Percentiles rank a stretch among this genome's conserved stretches.
phyloP scores from a whole-genome alignment of 306 rosid genomes.

The Sophora flavescens region DNA sequence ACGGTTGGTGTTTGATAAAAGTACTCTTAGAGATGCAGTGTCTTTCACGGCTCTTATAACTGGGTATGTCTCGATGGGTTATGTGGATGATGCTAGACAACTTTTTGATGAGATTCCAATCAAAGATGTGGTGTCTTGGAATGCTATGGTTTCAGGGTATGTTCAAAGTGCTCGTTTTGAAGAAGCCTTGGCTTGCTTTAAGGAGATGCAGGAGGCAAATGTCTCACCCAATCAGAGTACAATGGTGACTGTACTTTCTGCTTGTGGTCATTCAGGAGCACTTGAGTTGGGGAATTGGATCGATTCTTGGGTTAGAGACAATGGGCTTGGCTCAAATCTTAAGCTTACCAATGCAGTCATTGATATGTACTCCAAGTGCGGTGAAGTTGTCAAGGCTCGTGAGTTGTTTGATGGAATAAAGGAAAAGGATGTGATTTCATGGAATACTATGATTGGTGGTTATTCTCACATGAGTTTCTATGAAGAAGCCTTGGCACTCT shows the following conservation, averaged over 20 bases:
- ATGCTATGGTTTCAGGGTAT: conserved; percentile 87
- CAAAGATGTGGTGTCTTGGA: conserved; percentile 85
- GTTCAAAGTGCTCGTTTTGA: conserved; percentile 62
- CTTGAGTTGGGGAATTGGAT: conserved; percentile 71
- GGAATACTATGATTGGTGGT: conserved; percentile 93
- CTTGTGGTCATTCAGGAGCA: conserved; percentile 69
- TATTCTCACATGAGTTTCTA: conserved; percentile 57
- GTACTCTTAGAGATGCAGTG: conserved; percentile 63
- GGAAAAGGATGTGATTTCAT: conserved; percentile 74
- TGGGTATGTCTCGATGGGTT: conserved; percentile 65
- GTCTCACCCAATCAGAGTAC: conserved; percentile 67
- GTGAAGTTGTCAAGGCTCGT: conserved; percentile 64
- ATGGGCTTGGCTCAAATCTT: conserved; percentile 59
- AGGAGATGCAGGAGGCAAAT: conserved; percentile 60
- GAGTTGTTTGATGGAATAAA: conserved; percentile 70
- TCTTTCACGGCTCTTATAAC: conserved; percentile 80
- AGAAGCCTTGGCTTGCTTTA: conserved; percentile 67
- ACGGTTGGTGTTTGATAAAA: conserved; percentile 69
- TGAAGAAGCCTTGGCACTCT: conserved; percentile 71
- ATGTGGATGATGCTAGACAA: conserved; percentile 62
- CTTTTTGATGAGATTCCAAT: conserved; percentile 67
- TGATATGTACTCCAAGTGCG: conserved; percentile 87
- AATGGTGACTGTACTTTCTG: conserved; percentile 68
- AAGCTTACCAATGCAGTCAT: conserved; percentile 67
- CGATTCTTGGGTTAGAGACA: conserved; percentile 64